These are phyloP conservation scores for Tulasnella sp. DNA, from an alignment of 768 basidiomycete species.

Conservation along the genomic window DNA sequence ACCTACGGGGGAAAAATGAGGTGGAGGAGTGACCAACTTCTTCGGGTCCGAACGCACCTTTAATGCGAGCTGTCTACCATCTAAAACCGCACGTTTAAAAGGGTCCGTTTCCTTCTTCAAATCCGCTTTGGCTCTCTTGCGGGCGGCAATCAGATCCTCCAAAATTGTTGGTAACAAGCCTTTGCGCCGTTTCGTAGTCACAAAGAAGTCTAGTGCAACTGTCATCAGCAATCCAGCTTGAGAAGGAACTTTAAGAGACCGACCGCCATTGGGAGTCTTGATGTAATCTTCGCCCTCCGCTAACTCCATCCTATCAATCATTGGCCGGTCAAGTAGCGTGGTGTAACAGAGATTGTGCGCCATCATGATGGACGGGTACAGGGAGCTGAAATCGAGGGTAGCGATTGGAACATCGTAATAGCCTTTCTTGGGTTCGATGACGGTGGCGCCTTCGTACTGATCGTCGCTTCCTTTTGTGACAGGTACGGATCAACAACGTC, in stretches of 20 bases:
- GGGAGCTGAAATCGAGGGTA: slow-evolving; percentile 93
- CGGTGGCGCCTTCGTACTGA: slow-evolving; percentile 97
- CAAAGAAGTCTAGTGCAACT: slow-evolving; percentile 64
- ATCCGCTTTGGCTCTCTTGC: slow-evolving; percentile 91
- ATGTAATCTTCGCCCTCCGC: slow-evolving; percentile 84
- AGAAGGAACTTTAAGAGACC: slow-evolving; percentile 12
- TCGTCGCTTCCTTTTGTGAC: slow-evolving; percentile 62
- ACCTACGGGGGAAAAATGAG: slow-evolving; percentile 40
- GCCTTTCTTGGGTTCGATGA: slow-evolving; percentile 92
- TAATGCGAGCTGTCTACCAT: slow-evolving; percentile 91
- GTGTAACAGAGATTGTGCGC: slow-evolving; percentile 99
- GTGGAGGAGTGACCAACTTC: background rate
- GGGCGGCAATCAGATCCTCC: slow-evolving; percentile 84
- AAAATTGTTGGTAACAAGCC: slow-evolving; percentile 84
- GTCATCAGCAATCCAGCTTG: background rate
- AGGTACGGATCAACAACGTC: background rate
- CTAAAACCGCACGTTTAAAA: slow-evolving; percentile 91
- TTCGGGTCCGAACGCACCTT: slow-evolving; percentile 43
- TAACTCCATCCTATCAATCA: slow-evolving; percentile 64
- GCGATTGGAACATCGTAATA: slow-evolving; percentile 97
- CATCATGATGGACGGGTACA: slow-evolving; percentile 99
- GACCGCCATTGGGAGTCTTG: slow-evolving; percentile 92
- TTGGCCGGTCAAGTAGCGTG: slow-evolving; percentile 71
- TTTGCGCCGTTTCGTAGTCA: slow-evolving; percentile 56
- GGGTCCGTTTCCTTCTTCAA: slow-evolving; percentile 95